These are phyloP conservation scores for Ophiorrhiza pumila DNA, from an alignment of 257 asterid species.

Conservation along the genomic window DNA sequence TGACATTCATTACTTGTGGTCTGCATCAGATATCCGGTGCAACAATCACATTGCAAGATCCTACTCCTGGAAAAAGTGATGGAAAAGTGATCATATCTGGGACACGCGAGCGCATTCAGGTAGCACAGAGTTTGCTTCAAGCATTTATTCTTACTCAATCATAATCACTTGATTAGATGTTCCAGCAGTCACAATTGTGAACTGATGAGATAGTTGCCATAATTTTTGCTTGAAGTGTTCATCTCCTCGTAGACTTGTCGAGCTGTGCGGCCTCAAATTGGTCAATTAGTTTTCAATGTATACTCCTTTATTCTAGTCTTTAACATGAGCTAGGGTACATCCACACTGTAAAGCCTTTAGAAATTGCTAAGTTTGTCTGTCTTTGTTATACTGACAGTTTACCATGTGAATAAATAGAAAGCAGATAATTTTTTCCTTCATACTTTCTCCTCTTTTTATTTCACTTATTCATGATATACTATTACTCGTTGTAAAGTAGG, in stretches of 20 bases:
- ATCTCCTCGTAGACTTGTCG: not conserved
- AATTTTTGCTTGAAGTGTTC: not conserved
- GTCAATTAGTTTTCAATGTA: not conserved
- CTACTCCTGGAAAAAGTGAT: slow-evolving; percentile 34
- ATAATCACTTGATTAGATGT: not conserved
- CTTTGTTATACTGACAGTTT: not conserved
- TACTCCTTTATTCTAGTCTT: not conserved
- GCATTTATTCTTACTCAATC: slow-evolving; percentile 38
- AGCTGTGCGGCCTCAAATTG: slow-evolving; percentile 3
- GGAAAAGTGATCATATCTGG: slow-evolving; percentile 53
- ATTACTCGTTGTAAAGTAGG: no score
- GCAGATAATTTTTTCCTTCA: not conserved
- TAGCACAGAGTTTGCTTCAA: slow-evolving; percentile 51
- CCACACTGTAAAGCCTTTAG: not conserved
- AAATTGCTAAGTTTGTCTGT: not conserved
- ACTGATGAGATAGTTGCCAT: not conserved
- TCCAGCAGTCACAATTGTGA: not conserved
- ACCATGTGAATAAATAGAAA: not conserved
- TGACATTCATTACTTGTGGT: slow-evolving; percentile 4
- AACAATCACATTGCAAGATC: slow-evolving; percentile 32
- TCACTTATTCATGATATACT: not conserved
- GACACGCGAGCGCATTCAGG: slow-evolving; percentile 35
- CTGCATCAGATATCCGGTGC: slow-evolving; percentile 52
- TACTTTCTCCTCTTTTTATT: not conserved
- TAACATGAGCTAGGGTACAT: not conserved